Evolutionary conservation across 2,329 filamentous ascomycete species (phyloP).

Genomic region (Lachnellula subtilissima): DNA sequence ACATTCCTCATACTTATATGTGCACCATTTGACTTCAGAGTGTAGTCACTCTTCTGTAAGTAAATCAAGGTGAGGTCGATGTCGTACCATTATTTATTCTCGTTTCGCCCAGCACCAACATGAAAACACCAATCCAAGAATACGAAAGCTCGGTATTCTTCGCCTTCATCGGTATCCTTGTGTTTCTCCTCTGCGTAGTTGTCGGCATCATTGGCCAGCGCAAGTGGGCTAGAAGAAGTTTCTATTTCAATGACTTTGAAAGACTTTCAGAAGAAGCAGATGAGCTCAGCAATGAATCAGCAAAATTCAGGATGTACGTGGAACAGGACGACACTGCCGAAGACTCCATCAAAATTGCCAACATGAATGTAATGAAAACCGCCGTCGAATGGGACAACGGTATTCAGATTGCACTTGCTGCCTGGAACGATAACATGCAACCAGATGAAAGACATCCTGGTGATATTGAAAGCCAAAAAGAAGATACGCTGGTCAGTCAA

Average conservation of each 20-base stretch:
- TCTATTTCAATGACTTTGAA: slow-evolving; percentile 16
- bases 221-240: slow-evolving; percentile 6
- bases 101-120: background rate
- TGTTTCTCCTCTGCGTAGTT: background rate
- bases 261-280: slow-evolving; percentile 8
- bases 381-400: slow-evolving; percentile 17
- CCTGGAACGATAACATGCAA: slow-evolving; percentile 22
- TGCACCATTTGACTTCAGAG: background rate
- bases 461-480: slow-evolving; percentile 10
- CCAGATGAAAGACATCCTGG: background rate
- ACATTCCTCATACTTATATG: background rate
- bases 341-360: slow-evolving; percentile 4
- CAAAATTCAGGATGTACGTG: slow-evolving; percentile 8
- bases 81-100: background rate
- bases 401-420: slow-evolving; percentile 14
- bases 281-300: slow-evolving; percentile 9
- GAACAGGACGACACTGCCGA: slow-evolving; percentile 9
- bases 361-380: slow-evolving; percentile 6
- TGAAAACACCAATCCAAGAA: slow-evolving; percentile 1
- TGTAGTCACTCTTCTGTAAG: too few species aligned
- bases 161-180: slow-evolving; percentile 9
- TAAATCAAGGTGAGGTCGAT: background rate
- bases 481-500: slow-evolving; percentile 7
- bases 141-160: slow-evolving; percentile 8
- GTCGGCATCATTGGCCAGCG: slow-evolving; percentile 2